Evolutionary conservation across 805 yeast genomes (phyloP).

Genomic region (Candida dajiaensis): DNA sequence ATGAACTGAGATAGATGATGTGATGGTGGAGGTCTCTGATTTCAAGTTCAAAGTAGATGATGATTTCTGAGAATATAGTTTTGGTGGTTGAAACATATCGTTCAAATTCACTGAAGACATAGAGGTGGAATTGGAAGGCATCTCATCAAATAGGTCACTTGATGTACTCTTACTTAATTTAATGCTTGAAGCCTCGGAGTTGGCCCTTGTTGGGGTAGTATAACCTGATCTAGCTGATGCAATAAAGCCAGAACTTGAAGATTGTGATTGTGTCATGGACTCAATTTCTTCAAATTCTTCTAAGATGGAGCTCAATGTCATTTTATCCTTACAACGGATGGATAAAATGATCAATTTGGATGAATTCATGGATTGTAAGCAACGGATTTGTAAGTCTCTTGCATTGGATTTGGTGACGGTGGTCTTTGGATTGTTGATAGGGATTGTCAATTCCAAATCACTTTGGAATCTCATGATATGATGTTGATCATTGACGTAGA

Average conservation of each 20-base stretch:
- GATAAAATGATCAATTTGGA: conserved; percentile 15
- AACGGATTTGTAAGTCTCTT: conserved; percentile 12
- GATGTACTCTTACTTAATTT: conserved; percentile 1
- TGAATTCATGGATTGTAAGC: conserved; percentile 9
- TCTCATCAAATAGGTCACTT: conserved; percentile 14
- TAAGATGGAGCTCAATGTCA: conserved; percentile 6
- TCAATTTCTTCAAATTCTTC: conserved; percentile 10
- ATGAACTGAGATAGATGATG: conserved; percentile 4
- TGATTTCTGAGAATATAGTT: conserved; percentile 5
- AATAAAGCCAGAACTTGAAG: background rate
- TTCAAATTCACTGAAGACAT: conserved; percentile 17
- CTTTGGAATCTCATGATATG: conserved; percentile 9
- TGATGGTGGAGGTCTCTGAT: conserved; percentile 3
- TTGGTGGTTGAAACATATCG: conserved; percentile 3
- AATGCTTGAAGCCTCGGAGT: background rate
- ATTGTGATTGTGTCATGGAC: conserved; percentile 1
- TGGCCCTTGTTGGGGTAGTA: background rate
- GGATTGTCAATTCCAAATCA: background rate
- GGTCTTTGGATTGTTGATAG: conserved; percentile 10
- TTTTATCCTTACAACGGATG: conserved; percentile 17
- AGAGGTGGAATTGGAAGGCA: conserved; percentile 19
- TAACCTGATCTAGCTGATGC: background rate
- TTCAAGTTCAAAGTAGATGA: conserved; percentile 12
- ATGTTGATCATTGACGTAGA: conserved; percentile 8
- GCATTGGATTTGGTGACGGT: conserved; percentile 9